Evolutionary conservation across 1,284 basidiomycete genomes (phyloP).

Genomic region (Boletus semigastroideus): DNA sequence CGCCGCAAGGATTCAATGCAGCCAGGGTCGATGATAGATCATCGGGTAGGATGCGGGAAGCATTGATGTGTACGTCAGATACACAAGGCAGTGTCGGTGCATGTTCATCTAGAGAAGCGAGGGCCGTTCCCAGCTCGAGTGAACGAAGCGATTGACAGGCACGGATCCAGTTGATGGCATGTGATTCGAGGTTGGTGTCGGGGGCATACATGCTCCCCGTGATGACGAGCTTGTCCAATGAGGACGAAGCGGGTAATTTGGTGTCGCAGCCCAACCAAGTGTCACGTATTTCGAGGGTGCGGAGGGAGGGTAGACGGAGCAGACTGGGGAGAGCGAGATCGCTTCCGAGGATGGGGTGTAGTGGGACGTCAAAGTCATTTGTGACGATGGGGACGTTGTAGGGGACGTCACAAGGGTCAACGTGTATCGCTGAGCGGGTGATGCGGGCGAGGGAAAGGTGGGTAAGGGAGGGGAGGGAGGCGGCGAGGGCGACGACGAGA

Average conservation of each 20-base stretch:
- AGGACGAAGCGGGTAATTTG: slow-evolving; percentile 1
- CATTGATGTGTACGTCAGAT: slow-evolving; percentile 25
- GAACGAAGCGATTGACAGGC: slow-evolving; percentile 25
- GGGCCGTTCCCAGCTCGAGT: slow-evolving; percentile 25
- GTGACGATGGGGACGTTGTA: slow-evolving; percentile 55
- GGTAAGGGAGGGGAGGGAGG: slow-evolving; percentile 53
- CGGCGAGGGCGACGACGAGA: slow-evolving; percentile 66
- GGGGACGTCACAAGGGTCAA: slow-evolving; percentile 43
- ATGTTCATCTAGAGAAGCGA: slow-evolving; percentile 13
- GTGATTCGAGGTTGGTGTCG: slow-evolving; percentile 16
- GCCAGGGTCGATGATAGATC: slow-evolving; percentile 24
- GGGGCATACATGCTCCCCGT: slow-evolving; percentile 33
- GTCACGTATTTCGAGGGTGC: slow-evolving; percentile 61
- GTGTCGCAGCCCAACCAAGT: slow-evolving; percentile 59
- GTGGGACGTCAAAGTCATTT: slow-evolving; percentile 59
- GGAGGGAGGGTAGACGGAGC: slow-evolving; percentile 58
- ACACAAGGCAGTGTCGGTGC: slow-evolving; percentile 8
- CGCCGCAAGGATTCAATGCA: slow-evolving; percentile 12
- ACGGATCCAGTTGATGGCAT: slow-evolving; percentile 26
- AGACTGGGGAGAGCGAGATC: slow-evolving; percentile 64
- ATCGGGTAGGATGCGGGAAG: slow-evolving; percentile 27
- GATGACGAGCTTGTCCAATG: slow-evolving; percentile 24
- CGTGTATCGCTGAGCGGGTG: slow-evolving; percentile 60
- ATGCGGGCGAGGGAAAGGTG: slow-evolving; percentile 61
- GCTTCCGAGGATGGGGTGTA: slow-evolving; percentile 53